A percentile compares a stretch with the other conserved stretches of the same genome.
phyloP scores from a whole-genome alignment of 257 asterid species.

The Solanum peruvianum region DNA sequence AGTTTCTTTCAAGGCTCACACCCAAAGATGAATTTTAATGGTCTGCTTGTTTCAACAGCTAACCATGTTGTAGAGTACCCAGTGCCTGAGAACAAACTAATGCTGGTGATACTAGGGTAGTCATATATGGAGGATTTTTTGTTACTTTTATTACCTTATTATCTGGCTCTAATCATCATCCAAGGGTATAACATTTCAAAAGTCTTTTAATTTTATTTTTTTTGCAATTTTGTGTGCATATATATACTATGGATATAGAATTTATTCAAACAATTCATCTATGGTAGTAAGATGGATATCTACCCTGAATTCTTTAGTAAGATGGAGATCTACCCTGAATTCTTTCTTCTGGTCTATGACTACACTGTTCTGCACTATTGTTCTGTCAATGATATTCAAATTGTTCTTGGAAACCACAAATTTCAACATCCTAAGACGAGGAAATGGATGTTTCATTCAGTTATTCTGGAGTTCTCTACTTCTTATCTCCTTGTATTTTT shows the following conservation, averaged over 20 bases:
- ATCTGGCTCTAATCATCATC: neutral
- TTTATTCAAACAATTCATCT: neutral
- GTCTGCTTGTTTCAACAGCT: neutral
- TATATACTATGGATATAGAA: neutral
- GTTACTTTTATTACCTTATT: neutral
- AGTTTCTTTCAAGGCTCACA: neutral
- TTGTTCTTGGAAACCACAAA: neutral
- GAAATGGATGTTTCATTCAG: neutral
- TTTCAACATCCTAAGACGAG: neutral
- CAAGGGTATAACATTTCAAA: neutral
- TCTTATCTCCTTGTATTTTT: neutral
- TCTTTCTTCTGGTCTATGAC: neutral
- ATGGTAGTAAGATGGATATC: neutral
- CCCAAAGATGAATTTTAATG: neutral
- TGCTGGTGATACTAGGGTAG: neutral
- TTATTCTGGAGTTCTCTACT: neutral
- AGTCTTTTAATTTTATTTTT: neutral
- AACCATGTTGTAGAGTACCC: neutral
- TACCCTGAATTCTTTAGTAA: neutral
- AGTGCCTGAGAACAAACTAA: neutral
- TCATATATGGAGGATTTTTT: neutral
- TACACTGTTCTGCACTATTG: neutral
- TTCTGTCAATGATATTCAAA: neutral
- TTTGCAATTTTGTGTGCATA: neutral
- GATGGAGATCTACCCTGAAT: neutral